These are phyloP conservation scores for Agaricus sinodeliciosus DNA, from an alignment of 768 basidiomycete species.

Conservation along the genomic window DNA sequence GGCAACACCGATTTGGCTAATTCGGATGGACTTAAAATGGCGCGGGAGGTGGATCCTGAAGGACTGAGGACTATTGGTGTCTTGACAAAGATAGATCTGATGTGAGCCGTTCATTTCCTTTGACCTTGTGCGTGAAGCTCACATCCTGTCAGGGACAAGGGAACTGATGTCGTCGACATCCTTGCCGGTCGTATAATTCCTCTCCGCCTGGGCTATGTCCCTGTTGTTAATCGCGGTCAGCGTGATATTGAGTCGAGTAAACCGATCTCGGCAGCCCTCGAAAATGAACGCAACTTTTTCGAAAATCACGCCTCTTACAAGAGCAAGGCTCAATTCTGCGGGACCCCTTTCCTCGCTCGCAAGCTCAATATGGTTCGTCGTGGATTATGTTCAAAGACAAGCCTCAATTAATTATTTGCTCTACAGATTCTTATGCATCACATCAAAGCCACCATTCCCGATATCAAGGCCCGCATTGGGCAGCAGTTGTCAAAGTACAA, in stretches of 20 bases:
- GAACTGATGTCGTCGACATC: slow-evolving; percentile 98
- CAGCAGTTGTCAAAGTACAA: slow-evolving; percentile 86
- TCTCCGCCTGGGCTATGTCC: slow-evolving; percentile 93
- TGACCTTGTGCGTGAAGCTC: slow-evolving; percentile 1
- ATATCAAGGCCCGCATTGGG: slow-evolving; percentile 95
- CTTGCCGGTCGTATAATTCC: slow-evolving; percentile 96
- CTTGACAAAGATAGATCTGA: slow-evolving; percentile 95
- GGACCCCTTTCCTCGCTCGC: slow-evolving; percentile 92
- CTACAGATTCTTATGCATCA: slow-evolving; percentile 96
- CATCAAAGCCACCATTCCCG: slow-evolving; percentile 94
- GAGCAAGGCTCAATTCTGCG: slow-evolving; percentile 92
- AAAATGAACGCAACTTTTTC: slow-evolving; percentile 88
- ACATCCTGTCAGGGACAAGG: slow-evolving; percentile 71
- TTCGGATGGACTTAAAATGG: slow-evolving; percentile 95
- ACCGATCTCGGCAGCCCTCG: slow-evolving; percentile 78
- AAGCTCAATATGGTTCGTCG: slow-evolving; percentile 85
- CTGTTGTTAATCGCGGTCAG: slow-evolving; percentile 97
- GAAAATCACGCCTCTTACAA: slow-evolving; percentile 92
- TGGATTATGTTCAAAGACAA: slow-evolving; percentile 1
- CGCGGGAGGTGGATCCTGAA: slow-evolving; percentile 95
- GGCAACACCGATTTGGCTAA: slow-evolving; percentile 98
- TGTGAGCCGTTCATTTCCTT: slow-evolving; percentile 47
- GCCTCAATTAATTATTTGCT: not conserved
- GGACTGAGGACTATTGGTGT: slow-evolving; percentile 97
- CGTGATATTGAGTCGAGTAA: slow-evolving; percentile 92